Base-by-base conservation (phyloP, 208 protist genomes). In the Acanthamoeba healyi region DNA sequence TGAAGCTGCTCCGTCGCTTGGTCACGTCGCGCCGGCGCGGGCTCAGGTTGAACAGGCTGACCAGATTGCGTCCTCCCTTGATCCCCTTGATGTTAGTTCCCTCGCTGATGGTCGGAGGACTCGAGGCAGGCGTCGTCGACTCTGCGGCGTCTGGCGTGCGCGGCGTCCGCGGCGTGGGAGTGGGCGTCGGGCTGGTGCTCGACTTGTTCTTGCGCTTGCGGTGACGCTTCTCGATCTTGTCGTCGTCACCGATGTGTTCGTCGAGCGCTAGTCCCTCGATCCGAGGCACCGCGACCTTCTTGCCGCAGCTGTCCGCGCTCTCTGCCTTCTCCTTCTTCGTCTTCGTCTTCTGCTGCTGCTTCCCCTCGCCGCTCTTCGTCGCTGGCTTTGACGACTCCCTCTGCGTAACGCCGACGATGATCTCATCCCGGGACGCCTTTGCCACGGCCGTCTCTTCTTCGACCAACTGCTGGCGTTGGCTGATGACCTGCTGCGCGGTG, bases 1-100 rank as follows among this genome's bases (percentile, higher is more conserved):
- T 58, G 74, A 84, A 84, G 74, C 74, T 84, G 74, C 74, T 84
- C 7, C 74, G 74, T 12, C 74, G 74, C 44, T 84, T 84, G 42
- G 44, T 36, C 0, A 34, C 14, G 32, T 84, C 46, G 1, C 74
- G 74, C 42, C 74, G 38, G 46, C 74, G 74, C 74, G 74, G 74
- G 46, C 74, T 84, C 32, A 84, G 44, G 32, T 56, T 84, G 42
- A 84, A 84, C 3, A 84, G 10, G 74, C 36, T 84, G 38, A 36
- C 46, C 42, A 84, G 74, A 22, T 84, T 46, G 72, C 72, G 74
- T 3, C 44, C 42, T 38, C 24, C 32, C 74, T 84, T 84, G 74
- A 2, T 42, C 10, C 12, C 38, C 67, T 77, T 77, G 34, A 32
- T 9, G n/a, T n/a, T n/a, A n/a, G n/a, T n/a, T n/a, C n/a, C n/a